Base-by-base conservation (phyloP, 2,329 filamentous ascomycete genomes). In the Dothidotthia symphoricarpi region DNA sequence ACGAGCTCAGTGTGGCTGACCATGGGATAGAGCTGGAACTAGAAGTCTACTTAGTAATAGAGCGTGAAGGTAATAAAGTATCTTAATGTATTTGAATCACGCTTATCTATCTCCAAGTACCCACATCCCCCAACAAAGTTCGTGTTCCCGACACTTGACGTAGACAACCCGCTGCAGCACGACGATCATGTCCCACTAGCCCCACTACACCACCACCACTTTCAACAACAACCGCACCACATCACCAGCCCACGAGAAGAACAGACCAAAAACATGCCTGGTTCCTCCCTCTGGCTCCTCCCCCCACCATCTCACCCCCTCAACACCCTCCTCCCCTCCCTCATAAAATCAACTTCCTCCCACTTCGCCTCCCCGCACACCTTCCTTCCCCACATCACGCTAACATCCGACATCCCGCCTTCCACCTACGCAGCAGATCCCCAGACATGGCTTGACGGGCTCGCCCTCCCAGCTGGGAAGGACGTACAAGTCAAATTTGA, bases 281-380 rank as follows among this genome's bases (percentile, higher is more conserved):
- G 68, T 24, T 67, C 66, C 15, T 70, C 68, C 10, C 64, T 72
- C 15, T 72, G 69, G 69, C 61, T 71, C 7, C 54, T 71, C 12
- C 69, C 69, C 2, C 67, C 67, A 7, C 33, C 49, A n/a, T 19
- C 40, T 9, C 60, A 67, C 28, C 49, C 59, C 11, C 55, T 70
- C 19, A 50, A 58, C 34, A 14, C 49, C 17, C 24, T 52, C 16
- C 48, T 71, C n/a, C 40, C 59, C 5, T 36, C 47, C 16, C 57
- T 70, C 34, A 69, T 72, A 48, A 36, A 53, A 24, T 28, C 57
- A 34, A 57, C 55, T 49, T 50, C 68, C 39, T 24, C 45, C 29
- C 56, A 57, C 33, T 69, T 69, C 49, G 34, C 47, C 31, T 69
- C 66, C n/a, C 49, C 59, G 7, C 46, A 64, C 29, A 44, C 57